Evolutionary conservation across 129 eudicot genomes (phyloP).

Genomic region (Pittosporum tobira): DNA sequence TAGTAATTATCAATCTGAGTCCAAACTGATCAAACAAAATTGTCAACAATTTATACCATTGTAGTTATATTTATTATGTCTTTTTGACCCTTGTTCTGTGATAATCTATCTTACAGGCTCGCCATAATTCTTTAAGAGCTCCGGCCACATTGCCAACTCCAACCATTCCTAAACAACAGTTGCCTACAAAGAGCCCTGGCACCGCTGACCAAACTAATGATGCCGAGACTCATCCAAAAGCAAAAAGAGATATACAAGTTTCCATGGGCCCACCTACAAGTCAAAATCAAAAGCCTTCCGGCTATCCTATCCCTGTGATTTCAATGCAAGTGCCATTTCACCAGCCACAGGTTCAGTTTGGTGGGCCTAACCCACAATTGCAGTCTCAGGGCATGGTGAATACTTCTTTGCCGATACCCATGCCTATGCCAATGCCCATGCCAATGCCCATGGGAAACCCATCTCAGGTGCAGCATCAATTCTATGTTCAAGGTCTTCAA

Average conservation of each 20-base stretch:
- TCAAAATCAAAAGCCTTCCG: slow-evolving; percentile 48
- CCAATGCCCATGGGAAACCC: slow-evolving; percentile 48
- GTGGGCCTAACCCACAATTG: slow-evolving; percentile 62
- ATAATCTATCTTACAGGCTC: slow-evolving; percentile 42
- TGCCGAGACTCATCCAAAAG: slow-evolving; percentile 37
- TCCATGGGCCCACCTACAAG: slow-evolving; percentile 30
- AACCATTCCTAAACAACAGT: slow-evolving; percentile 38
- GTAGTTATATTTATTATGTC: background rate
- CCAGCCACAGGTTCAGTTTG: slow-evolving; percentile 60
- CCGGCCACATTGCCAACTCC: slow-evolving; percentile 40
- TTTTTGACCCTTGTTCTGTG: background rate
- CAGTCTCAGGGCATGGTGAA: slow-evolving; percentile 61
- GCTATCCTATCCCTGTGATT: slow-evolving; percentile 40
- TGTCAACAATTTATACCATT: background rate
- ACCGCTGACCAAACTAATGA: slow-evolving; percentile 29
- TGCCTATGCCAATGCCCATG: slow-evolving; percentile 55
- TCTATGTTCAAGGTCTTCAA: slow-evolving; percentile 53
- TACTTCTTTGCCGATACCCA: slow-evolving; percentile 48
- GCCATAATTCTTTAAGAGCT: slow-evolving; percentile 39
- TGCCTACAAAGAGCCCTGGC: slow-evolving; percentile 45
- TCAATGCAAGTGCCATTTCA: slow-evolving; percentile 54
- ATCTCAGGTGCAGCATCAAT: slow-evolving; percentile 41
- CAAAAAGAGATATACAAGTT: slow-evolving; percentile 41
- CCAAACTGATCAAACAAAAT: background rate
- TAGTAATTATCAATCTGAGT: background rate